Percentiles rank a stretch among this genome's conserved stretches.
These are phyloP conservation scores for Odontarrhena argentea DNA, from an alignment of 345 rosid species.

Conservation along the genomic window DNA sequence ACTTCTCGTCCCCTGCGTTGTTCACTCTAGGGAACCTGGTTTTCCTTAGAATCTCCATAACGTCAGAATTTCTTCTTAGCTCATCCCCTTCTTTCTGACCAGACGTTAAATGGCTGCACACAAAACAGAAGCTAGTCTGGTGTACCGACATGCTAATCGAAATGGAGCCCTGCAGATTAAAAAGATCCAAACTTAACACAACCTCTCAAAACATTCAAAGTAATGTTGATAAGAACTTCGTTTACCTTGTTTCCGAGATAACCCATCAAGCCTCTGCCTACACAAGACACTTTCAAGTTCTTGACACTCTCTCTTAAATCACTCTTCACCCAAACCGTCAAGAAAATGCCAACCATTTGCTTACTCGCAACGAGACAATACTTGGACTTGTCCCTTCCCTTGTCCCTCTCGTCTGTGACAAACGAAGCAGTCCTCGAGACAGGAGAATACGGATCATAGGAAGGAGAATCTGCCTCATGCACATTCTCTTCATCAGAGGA, in stretches of 20 bases:
- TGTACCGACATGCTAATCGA: conserved; percentile 95
- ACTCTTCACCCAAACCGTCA: conserved; percentile 89
- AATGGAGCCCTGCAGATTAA: conserved; percentile 81
- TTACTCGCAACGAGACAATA: conserved; percentile 93
- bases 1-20: conserved; percentile 59
- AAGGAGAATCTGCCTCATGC: conserved; percentile 63
- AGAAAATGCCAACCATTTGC: conserved; percentile 97
- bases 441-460: conserved; percentile 53
- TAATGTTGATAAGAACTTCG: background rate
- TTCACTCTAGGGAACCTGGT: conserved; percentile 90
- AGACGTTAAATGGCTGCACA: conserved; percentile 94
- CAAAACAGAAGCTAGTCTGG: conserved; percentile 94
- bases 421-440: conserved; percentile 51
- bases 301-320: conserved; percentile 70
- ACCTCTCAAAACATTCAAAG: background rate
- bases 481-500: conserved; percentile 88
- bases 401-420: conserved; percentile 58
- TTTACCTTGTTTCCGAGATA: conserved; percentile 97
- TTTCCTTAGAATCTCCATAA: conserved; percentile 92
- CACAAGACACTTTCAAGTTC: conserved; percentile 92
- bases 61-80: conserved; percentile 89
- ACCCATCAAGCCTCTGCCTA: conserved; percentile 99
- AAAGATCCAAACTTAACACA: background rate
- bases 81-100: conserved; percentile 99
- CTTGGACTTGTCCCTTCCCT: conserved; percentile 53